These are phyloP conservation scores for Colletotrichum sidae DNA, from an alignment of 2,329 filamentous ascomycete species.

Conservation along the genomic window DNA sequence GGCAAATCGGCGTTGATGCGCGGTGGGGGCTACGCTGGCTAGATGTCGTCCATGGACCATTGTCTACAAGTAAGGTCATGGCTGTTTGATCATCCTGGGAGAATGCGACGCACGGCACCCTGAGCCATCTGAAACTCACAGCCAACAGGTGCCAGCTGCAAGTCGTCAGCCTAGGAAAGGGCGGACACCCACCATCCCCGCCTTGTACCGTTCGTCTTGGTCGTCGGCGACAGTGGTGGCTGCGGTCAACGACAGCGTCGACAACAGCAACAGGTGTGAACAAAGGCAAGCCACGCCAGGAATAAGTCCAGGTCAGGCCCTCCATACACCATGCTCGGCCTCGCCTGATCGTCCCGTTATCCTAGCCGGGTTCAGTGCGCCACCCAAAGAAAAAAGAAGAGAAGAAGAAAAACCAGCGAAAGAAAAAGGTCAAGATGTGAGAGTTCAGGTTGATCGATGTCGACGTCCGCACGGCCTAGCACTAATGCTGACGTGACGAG, in stretches of 20 bases:
- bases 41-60: slow-evolving; percentile 26
- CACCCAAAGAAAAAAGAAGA: not conserved
- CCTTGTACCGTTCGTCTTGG: slow-evolving; percentile 18
- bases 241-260: slow-evolving; percentile 22
- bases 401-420: too few species aligned
- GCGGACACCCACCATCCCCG: slow-evolving; percentile 13
- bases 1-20: slow-evolving; percentile 30
- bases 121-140: slow-evolving; percentile 38
- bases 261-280: slow-evolving; percentile 8
- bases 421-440: slow-evolving; percentile 11
- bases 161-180: slow-evolving; percentile 20
- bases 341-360: slow-evolving; percentile 45
- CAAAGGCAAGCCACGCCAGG: slow-evolving; percentile 30
- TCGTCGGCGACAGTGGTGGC: slow-evolving; percentile 15
- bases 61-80: slow-evolving; percentile 12
- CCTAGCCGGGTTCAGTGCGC: slow-evolving; percentile 34
- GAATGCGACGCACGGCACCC: slow-evolving; percentile 35
- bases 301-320: slow-evolving; percentile 16
- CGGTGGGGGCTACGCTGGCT: slow-evolving; percentile 19
- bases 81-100: slow-evolving; percentile 39
- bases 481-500: slow-evolving; percentile 42
- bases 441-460: slow-evolving; percentile 33
- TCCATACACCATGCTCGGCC: slow-evolving; percentile 28
- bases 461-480: slow-evolving; percentile 36
- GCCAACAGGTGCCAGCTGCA: slow-evolving; percentile 32